Evolutionary conservation across 805 yeast species (phyloP), one percentile per base, ranked within the genome.

Genomic region (Metschnikowia similis): DNA sequence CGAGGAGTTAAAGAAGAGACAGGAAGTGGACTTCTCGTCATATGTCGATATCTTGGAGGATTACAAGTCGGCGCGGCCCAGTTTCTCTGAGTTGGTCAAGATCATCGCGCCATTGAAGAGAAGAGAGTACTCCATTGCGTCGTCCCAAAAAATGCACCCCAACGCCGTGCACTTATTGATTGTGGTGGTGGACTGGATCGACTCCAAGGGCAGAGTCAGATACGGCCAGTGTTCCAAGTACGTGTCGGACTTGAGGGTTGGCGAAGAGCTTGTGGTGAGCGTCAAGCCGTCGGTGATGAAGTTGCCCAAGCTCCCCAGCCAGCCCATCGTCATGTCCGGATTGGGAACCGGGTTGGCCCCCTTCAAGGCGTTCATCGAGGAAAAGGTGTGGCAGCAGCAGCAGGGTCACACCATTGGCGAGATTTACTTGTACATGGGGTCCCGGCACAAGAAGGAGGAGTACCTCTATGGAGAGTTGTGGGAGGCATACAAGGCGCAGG

Each of bases 251-350:
- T 80, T 92, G 63, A 58, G 71, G 8, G 77, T 87, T 53, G 97
- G 97, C 38, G 77, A 85, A 45, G 96, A 90, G 66, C 77, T 92
- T 50, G 96, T 89, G 48, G 98, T 92, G 29, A 84, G 94, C 54
- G 97, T 92, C 50, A 92, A 92, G 72, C 96, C 97, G 30, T 89
- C 97, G 8, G 97, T 92, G 41, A 91, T 92, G 97, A 92, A 91
- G 71, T 76, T 92, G 55, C 98, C 98, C 53, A 87, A 91, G 60
- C 76, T 82, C 55, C 80, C 96, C 8, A 82, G 83, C 42, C 92
- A 89, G 66, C 97, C 98, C 21, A 85, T 92, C 59, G 84, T 92
- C 56, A 92, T 92, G 98, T 85, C 96, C 60, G 98, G 98, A 61
- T 78, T 92, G 58, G 98, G 98, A 72, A 92, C 98, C 47, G 98